These are phyloP conservation scores for Entamoeba invadens DNA, from an alignment of 208 protist species.

Conservation along the genomic window DNA sequence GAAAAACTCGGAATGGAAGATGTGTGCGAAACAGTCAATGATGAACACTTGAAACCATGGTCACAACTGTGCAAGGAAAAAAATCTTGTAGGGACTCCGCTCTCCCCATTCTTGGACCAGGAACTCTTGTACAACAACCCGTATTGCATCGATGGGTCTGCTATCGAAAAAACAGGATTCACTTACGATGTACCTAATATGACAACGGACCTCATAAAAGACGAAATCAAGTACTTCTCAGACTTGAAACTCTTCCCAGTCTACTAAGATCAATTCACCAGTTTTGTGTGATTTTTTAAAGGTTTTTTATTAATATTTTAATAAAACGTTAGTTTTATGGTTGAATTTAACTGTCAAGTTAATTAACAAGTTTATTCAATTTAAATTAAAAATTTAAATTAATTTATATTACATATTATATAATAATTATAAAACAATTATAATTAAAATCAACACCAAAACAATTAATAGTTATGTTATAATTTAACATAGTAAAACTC, in stretches of 20 bases:
- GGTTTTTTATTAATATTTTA: too few species aligned
- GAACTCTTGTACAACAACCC: conserved; percentile 61
- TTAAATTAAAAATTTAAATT: too few species aligned
- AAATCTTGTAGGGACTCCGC: conserved; percentile 53
- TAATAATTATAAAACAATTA: too few species aligned
- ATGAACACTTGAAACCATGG: conserved; percentile 67
- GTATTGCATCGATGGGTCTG: conserved; percentile 54
- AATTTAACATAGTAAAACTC: too few species aligned
- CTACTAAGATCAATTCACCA: too few species aligned
- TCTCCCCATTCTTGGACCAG: conserved; percentile 63
- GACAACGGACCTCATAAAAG: conserved; percentile 33
- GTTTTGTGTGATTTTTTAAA: too few species aligned
- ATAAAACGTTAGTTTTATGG: too few species aligned
- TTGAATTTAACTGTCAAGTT: too few species aligned
- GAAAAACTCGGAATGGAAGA: conserved; percentile 37
- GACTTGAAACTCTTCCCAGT: neutral
- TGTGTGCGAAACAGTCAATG: conserved; percentile 53
- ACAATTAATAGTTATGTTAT: too few species aligned
- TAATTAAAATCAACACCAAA: too few species aligned
- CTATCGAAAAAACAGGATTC: conserved; percentile 53
- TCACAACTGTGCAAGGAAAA: conserved; percentile 50
- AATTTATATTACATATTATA: too few species aligned
- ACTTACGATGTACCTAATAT: conserved; percentile 47
- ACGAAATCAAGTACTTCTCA: conserved; percentile 17
- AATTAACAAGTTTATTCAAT: too few species aligned